phyloP scores from a whole-genome alignment of 768 basidiomycete genomes.

The Suillus alpinus region DNA sequence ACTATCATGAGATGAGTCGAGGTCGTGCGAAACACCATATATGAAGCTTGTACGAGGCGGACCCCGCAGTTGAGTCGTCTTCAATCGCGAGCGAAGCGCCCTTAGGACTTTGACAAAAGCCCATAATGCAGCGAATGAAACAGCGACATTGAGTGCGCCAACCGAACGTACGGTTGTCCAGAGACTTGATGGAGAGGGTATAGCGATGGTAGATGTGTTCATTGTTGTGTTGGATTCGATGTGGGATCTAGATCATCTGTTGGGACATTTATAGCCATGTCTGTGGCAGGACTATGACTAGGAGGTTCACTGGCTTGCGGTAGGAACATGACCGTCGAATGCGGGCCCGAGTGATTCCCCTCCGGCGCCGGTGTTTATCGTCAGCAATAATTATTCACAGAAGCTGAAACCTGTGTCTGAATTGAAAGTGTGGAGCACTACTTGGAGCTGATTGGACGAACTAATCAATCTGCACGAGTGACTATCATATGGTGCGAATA shows the following conservation, averaged over 20 bases:
- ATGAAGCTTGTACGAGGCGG: constrained; percentile 17
- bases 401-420: not conserved
- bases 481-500: not conserved
- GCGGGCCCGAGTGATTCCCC: too few relatives aligned
- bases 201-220: not conserved
- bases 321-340: too few relatives aligned
- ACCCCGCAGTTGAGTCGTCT: constrained; percentile 16
- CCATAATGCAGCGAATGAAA: not conserved
- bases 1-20: not conserved
- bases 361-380: too few relatives aligned
- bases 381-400: not conserved
- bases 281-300: not conserved
- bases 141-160: not conserved
- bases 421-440: not conserved
- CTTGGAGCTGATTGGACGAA: not conserved
- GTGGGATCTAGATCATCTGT: too few relatives aligned
- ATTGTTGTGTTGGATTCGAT: not conserved
- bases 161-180: not conserved
- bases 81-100: not conserved
- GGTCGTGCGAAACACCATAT: constrained; percentile 15
- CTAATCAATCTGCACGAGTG: not conserved
- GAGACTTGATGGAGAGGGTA: not conserved
- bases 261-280: not conserved
- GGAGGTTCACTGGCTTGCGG: not conserved
- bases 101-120: not conserved